A percentile compares a stretch with the other conserved stretches of the same genome.
Evolutionary conservation across 2,329 filamentous ascomycete genomes (phyloP).

Genomic region (Phyllosticta capitalensis): DNA sequence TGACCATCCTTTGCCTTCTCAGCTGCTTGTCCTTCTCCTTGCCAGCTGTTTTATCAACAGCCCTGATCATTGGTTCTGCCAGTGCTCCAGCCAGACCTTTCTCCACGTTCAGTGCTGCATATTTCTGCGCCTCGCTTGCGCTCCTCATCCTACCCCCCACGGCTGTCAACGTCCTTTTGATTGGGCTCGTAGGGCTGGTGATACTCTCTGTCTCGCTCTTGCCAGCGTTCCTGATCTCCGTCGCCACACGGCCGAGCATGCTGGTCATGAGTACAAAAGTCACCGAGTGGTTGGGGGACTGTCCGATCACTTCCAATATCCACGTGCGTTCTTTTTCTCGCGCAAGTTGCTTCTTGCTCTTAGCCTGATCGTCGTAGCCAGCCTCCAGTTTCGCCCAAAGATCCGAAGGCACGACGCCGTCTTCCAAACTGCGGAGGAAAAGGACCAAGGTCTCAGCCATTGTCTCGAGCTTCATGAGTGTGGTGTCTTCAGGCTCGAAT

Average conservation of each 20-base stretch:
- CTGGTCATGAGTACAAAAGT: slow-evolving; percentile 80
- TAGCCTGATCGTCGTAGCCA: slow-evolving; percentile 33
- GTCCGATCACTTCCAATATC: slow-evolving; percentile 65
- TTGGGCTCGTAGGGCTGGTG: not conserved
- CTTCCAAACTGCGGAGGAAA: slow-evolving; percentile 65
- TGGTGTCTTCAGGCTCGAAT: slow-evolving; percentile 49
- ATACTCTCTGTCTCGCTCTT: slow-evolving; percentile 22
- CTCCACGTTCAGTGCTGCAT: slow-evolving; percentile 38
- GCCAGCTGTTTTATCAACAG: slow-evolving; percentile 19
- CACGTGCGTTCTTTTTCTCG: slow-evolving; percentile 49
- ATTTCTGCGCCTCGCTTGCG: slow-evolving; percentile 36
- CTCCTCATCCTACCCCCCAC: slow-evolving; percentile 22
- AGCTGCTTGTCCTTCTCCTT: slow-evolving; percentile 51
- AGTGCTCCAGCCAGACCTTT: slow-evolving; percentile 57
- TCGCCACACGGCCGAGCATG: slow-evolving; percentile 55
- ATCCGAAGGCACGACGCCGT: slow-evolving; percentile 63
- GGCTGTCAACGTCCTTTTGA: slow-evolving; percentile 10
- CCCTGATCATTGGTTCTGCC: slow-evolving; percentile 52
- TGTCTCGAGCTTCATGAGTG: slow-evolving; percentile 63
- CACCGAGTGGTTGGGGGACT: slow-evolving; percentile 67
- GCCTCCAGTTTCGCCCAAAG: slow-evolving; percentile 64
- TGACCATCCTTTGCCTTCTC: slow-evolving; percentile 54
- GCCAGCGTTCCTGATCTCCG: slow-evolving; percentile 42
- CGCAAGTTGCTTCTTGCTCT: slow-evolving; percentile 33
- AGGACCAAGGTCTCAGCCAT: slow-evolving; percentile 61